Evolutionary conservation across 2,329 filamentous ascomycete genomes (phyloP), one percentile per base, ranked within the genome.

Genomic region (Corynespora cassiicola): DNA sequence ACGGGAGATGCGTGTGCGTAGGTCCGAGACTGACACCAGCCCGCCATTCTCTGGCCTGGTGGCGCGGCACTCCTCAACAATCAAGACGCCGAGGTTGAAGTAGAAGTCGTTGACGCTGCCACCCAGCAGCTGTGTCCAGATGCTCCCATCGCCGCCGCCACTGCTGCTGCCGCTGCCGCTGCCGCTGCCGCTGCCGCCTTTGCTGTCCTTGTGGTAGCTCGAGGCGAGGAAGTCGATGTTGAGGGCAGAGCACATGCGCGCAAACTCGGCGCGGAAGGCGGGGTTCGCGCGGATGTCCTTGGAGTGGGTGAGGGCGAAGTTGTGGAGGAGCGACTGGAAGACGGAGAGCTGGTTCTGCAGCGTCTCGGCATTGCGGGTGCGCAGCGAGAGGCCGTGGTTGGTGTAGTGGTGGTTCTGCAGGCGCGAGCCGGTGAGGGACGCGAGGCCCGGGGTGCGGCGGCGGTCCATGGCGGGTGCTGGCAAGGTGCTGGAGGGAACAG

Each of bases 51-150:
- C 92, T 4, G 81, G 82, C 35, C 94, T 78, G 28, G 90, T 96
- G 35, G 86, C 83, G 5, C 90, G 79, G 65, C 94, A 99, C 6
- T 96, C 84, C 69, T 97, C 92, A 5, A 99, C 94, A 1, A 97
- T 88, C 32, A 89, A 81, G n/a, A 97, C 92, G 1, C 90, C 94
- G 29, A 99, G 82, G 74, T 95, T 92, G 69, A 97, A 97, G 73
- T 97, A 99, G 65, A 99, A 99, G 69, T 99, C 94, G 65, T 96
- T 95, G 54, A 99, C 91, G 57, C 85, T 90, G 43, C 87, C 83
- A 19, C 94, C 94, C 14, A 97, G 79, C 47, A 97, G 82, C 74
- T 96, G 91, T 7, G 90, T 87, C 92, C 94, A 97, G 42, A 96
- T 84, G 42, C 86, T 94, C 12, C 82, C 81, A 1, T 72, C 76